These are phyloP conservation scores for Quercus gilva DNA, from an alignment of 306 rosid species.

Conservation along the genomic window DNA sequence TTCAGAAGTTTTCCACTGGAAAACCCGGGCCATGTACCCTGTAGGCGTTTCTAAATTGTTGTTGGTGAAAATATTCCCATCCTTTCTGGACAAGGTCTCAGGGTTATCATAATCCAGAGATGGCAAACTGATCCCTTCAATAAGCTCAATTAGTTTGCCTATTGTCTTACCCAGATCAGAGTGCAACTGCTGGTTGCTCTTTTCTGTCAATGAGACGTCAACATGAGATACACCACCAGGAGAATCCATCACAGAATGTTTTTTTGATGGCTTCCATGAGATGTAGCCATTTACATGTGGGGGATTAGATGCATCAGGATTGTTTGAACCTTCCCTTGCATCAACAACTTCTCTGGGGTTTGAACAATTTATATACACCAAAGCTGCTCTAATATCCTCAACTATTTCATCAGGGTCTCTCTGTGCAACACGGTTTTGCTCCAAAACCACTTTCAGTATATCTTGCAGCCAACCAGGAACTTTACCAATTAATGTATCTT, in stretches of 20 bases:
- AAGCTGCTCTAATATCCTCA: constrained; percentile 51
- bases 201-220: constrained; percentile 25
- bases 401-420: constrained; percentile 44
- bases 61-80: constrained; percentile 19
- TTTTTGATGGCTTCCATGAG: constrained; percentile 29
- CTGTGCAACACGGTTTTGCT: constrained; percentile 40
- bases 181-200: constrained; percentile 30
- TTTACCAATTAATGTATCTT: constrained; percentile 23
- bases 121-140: constrained; percentile 68
- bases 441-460: constrained; percentile 49
- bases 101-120: constrained; percentile 41
- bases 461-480: constrained; percentile 65
- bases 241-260: constrained; percentile 24
- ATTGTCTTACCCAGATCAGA: constrained; percentile 48
- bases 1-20: constrained; percentile 90
- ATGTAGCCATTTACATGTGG: constrained; percentile 17
- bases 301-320: constrained; percentile 30
- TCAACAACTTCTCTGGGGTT: constrained; percentile 19
- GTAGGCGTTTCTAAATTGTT: constrained; percentile 48
- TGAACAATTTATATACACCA: constrained; percentile 27
- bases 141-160: constrained; percentile 72
- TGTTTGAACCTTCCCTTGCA: constrained; percentile 26
- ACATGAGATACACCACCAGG: constrained; percentile 21
- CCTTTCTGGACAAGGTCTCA: constrained; percentile 35
- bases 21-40: constrained; percentile 74